Evolutionary conservation across 192 early-diverging fungal genomes (phyloP), one percentile per base, ranked within the genome.

Genomic region (Gamsiella multidivaricata): DNA sequence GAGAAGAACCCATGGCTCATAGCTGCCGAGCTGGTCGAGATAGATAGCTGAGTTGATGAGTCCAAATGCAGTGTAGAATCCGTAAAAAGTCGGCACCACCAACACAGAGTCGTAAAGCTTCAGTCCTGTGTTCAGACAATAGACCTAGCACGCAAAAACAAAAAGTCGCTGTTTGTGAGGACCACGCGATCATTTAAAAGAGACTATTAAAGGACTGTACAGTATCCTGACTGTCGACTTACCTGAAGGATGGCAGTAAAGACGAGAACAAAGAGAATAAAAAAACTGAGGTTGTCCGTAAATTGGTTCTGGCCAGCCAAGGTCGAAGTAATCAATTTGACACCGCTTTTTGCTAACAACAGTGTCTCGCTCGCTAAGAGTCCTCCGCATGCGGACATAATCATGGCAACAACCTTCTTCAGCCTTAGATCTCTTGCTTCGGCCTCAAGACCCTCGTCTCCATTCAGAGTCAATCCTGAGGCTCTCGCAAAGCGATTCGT

Each of bases 21-120:
- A 86, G 18, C 72, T 65, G 26, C 70, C 67, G 46, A 89, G 59
- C 51, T 87, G 82, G 62, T 89, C 69, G 4, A 89, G 61, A 65
- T 88, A 89, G 29, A 89, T 85, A 41, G 84, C 87, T 5, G 87
- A 83, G 36, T 88, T 88, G 50, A 87, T 82, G 9, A 88, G 69
- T 10, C 87, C 87, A 59, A 88, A 79, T 0, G 84, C 82, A 12
- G 87, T 87, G 78, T 69, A 84, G 70, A 83, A 80, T 34, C 87
- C 87, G 49, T 86, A 89, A 55, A 89, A 89, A 2, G 84, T 81
- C 22, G 87, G 87, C 0, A 89, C 87, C 3, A 89, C 87, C 22
- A 89, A 72, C 0, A 89, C 85, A 11, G 87, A 87, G 52, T 82
- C 80, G 54, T 89, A 85, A 9, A 87, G 41, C 54, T 87, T 89